phyloP scores from a whole-genome alignment of 208 protist species.

The Kentomonas sorsogonicus region DNA sequence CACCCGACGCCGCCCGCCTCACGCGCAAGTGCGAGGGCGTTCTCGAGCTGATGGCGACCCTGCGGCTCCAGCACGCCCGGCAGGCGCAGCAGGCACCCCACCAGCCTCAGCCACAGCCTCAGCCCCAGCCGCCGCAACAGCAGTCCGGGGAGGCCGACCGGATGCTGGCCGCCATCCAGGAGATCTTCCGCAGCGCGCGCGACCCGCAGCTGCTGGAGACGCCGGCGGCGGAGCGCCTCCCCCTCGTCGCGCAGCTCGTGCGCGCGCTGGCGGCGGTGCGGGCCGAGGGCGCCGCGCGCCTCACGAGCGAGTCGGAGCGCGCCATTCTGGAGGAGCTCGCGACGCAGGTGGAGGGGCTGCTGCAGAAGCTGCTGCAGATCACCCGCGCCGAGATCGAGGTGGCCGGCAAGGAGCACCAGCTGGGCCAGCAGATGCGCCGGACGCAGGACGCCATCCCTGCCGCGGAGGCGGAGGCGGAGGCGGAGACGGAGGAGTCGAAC shows the following conservation, averaged over 20 bases:
- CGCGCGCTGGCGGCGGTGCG: conserved; percentile 16
- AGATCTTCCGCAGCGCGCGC: conserved; percentile 22
- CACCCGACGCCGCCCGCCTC: conserved; percentile 26
- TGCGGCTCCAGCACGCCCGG: too few species aligned
- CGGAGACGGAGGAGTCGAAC: not conserved
- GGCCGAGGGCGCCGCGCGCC: not conserved
- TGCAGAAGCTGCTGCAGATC: conserved; percentile 10
- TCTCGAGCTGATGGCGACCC: conserved; percentile 12
- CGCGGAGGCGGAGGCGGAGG: not conserved
- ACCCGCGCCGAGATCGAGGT: not conserved
- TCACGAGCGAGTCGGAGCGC: conserved; percentile 13
- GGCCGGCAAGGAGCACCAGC: not conserved
- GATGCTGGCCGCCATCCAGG: conserved; percentile 13
- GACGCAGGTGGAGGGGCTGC: conserved; percentile 14
- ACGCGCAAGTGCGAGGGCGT: conserved; percentile 40
- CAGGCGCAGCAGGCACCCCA: not conserved
- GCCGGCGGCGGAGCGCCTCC: conserved; percentile 11
- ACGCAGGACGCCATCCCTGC: not conserved
- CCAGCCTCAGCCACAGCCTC: not conserved
- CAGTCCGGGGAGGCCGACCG: not conserved
- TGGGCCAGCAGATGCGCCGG: not conserved
- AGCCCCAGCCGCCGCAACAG: not conserved
- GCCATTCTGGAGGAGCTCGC: conserved; percentile 11
- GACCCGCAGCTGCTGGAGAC: conserved; percentile 12
- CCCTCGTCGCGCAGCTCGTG: conserved; percentile 13